Conservation (phyloP, 768 basidiomycete species). For the button mushroom (Agaricus bisporus) region DNA sequence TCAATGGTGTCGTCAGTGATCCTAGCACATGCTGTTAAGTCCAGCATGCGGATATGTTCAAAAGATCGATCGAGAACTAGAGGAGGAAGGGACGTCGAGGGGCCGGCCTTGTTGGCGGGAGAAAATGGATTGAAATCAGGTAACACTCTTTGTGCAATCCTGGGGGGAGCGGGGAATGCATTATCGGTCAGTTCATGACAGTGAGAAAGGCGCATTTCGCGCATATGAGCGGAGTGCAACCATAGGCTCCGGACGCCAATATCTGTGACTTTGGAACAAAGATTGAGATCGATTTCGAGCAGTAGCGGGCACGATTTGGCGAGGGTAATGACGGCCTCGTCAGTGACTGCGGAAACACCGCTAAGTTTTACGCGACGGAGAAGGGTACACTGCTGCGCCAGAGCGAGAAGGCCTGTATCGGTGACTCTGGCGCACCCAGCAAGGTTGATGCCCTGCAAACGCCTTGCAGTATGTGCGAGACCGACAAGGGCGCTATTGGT, state of each 20-base stretch:
- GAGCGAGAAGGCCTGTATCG: constrained; percentile 67
- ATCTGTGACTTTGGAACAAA: constrained; percentile 75
- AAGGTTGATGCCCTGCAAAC: constrained; percentile 89
- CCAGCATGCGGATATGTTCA: constrained; percentile 88
- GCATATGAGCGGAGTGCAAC: constrained; percentile 73
- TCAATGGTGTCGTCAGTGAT: constrained; percentile 83
- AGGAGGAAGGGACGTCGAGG: constrained; percentile 38
- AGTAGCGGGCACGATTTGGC: constrained; percentile 78
- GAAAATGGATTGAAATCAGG: constrained; percentile 36
- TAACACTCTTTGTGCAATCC: constrained; percentile 29
- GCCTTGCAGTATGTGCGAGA: constrained; percentile 62
- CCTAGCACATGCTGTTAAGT: constrained; percentile 78
- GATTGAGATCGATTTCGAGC: constrained; percentile 90
- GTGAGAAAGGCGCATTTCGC: constrained; percentile 84
- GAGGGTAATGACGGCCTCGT: constrained; percentile 68
- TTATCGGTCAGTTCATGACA: constrained; percentile 75
- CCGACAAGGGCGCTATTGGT: constrained; percentile 68
- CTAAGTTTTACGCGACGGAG: constrained; percentile 89
- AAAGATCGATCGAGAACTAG: constrained; percentile 59
- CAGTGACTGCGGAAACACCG: constrained; percentile 69
- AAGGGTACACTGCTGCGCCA: constrained; percentile 69
- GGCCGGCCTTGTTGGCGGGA: constrained; percentile 35
- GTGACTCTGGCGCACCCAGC: constrained; percentile 77
- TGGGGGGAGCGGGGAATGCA: constrained; percentile 75
- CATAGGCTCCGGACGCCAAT: constrained; percentile 77